Evolutionary conservation across 495 filamentous ascomycete genomes (phyloP), one percentile per base, ranked within the genome.

Genomic region (Xylaria flabelliformis): DNA sequence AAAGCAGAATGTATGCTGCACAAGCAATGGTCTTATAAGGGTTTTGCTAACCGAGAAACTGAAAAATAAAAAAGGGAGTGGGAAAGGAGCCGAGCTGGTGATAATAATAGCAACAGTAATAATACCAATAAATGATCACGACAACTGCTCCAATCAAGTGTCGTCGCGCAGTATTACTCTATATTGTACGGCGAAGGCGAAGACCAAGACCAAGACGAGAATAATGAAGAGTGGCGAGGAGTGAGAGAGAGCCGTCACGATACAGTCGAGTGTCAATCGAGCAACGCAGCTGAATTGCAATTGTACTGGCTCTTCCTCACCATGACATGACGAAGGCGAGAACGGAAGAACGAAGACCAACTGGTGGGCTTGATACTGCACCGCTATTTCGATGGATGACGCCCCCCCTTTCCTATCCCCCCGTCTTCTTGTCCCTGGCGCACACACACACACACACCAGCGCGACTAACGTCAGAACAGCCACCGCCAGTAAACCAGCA

Each of bases 341-440:
- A 19, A 26, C 32, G 39, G 15, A 7, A 26, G 59, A 19, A 26
- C 32, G 39, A 29, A 39, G 64, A 41, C 66, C 4, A 39, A 39
- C 59, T 32, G 59, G 19, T 17, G 69, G 41, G 19, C 55, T 42
- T 44, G 39, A 42, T 50, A 62, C n/a, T 42, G 59, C 34, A 51
- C 69, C 61, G 44, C 64, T 67, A 51, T 56, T 56, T 67, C 65
- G 32, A 67, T 67, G 64, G 46, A 51, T n/a, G 44, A 29, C 44
- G 36, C 29, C 64, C 39, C 41, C 65, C 48, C n/a, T 56, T 67
- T 56, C 65, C 21, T 34, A 17, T n/a, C 17, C 13, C 26, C 36
- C 36, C 36, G 36, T 19, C 7, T 3, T 29, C 21, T 46, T 32
- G 39, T 51, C 21, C 10, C 62, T n/a, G 15, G 36, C 36, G 41